phyloP scores from a whole-genome alignment of 106 monocot species.

The Xerophyta viscosa region DNA sequence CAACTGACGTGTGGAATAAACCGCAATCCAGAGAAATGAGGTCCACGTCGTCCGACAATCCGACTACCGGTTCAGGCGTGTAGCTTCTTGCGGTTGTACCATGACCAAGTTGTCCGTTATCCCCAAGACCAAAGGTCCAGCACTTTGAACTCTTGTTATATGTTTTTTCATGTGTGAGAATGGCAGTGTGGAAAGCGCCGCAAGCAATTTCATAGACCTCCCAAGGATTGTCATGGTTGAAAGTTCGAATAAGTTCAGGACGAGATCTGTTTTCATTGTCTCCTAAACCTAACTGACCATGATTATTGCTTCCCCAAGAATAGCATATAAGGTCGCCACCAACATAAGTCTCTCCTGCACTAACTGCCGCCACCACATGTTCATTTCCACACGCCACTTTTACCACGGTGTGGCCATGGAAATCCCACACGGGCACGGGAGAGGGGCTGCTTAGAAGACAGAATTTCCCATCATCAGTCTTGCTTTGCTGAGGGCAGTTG shows the following conservation, averaged over 20 bases:
- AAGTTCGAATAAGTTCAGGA: constrained; percentile 36
- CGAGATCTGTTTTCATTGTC: constrained; percentile 31
- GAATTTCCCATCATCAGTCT: constrained; percentile 22
- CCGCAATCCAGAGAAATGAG: constrained; percentile 74
- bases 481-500: constrained; percentile 45
- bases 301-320: constrained; percentile 77
- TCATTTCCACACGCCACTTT: constrained; percentile 88
- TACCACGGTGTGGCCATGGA: constrained; percentile 71
- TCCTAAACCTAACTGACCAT: constrained; percentile 77
- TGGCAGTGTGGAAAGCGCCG: constrained; percentile 70
- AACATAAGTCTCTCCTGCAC: constrained; percentile 36
- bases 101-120: constrained; percentile 81
- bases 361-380: constrained; percentile 60
- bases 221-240: constrained; percentile 52
- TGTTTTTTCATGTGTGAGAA: constrained; percentile 47
- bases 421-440: constrained; percentile 71
- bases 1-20: constrained; percentile 65
- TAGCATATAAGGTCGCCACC: constrained; percentile 51
- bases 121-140: constrained; percentile 82
- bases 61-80: constrained; percentile 35
- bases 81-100: constrained; percentile 32
- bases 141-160: constrained; percentile 47
- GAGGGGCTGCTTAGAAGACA: constrained; percentile 21
- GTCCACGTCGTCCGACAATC: constrained; percentile 34
- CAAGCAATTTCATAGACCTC: constrained; percentile 71